These are phyloP conservation scores for Eucalyptus coolabah DNA, from an alignment of 345 rosid genomes.

Conservation along the genomic window DNA sequence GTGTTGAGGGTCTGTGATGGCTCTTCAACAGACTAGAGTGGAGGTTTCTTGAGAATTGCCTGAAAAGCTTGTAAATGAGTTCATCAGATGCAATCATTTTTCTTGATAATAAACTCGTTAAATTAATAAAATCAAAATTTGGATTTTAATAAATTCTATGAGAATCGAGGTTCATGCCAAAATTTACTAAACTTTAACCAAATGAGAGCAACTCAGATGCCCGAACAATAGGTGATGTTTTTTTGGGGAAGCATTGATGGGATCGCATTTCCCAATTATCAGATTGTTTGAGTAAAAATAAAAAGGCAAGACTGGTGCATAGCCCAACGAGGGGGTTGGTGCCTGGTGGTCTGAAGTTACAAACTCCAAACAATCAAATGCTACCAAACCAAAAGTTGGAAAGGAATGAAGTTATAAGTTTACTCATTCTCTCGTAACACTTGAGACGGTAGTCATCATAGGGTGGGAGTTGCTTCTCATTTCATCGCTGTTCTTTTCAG, in stretches of 20 bases:
- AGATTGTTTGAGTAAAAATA: no score
- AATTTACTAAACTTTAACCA: no score
- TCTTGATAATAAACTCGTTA: no score
- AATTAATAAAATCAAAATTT: no score
- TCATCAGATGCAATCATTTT: background rate
- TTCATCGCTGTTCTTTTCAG: background rate
- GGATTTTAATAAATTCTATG: no score
- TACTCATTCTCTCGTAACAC: background rate
- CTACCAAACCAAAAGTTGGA: background rate
- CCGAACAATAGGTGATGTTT: background rate
- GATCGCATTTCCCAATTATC: background rate
- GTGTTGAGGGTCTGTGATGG: background rate
- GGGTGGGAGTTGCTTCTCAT: background rate
- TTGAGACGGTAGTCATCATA: background rate
- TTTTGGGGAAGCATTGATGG: background rate
- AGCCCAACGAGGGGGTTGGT: background rate
- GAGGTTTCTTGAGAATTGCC: background rate
- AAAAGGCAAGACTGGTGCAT: background rate
- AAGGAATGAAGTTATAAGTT: background rate
- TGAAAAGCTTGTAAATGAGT: background rate
- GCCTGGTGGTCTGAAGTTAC: background rate
- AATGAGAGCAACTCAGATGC: no score
- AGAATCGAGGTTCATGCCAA: no score
- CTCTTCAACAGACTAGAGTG: background rate
- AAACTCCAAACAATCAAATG: background rate